Percentiles rank a stretch among this genome's conserved stretches.
Conservation (phyloP, 129 eudicot genomes). For the Artemisia argyi region DNA sequence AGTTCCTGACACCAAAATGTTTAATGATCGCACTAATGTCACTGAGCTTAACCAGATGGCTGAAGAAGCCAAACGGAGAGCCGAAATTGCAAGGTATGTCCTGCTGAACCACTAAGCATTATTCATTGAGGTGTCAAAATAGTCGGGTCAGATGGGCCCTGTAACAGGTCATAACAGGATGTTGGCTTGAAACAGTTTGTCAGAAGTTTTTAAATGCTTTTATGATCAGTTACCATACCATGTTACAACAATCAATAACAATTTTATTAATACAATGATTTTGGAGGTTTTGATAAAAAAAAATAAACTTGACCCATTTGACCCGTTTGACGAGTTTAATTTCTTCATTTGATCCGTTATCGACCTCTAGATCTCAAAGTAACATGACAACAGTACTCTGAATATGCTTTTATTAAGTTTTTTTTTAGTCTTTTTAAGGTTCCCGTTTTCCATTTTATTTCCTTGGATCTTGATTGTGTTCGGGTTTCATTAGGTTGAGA, state of each 20-base stretch:
- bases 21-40: constrained; percentile 61
- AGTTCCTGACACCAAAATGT: constrained; percentile 93
- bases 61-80: constrained; percentile 97
- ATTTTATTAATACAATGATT: too few relatives aligned
- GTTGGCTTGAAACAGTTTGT: too few relatives aligned
- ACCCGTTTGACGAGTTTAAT: neutral
- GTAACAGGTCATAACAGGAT: too few relatives aligned
- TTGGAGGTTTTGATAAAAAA: too few relatives aligned
- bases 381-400: too few relatives aligned
- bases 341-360: too few relatives aligned
- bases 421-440: neutral
- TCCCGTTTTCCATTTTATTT: neutral
- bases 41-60: constrained; percentile 98
- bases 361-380: too few relatives aligned
- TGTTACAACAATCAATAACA: too few relatives aligned
- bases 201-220: too few relatives aligned
- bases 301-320: neutral
- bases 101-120: neutral
- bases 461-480: constrained; percentile 3
- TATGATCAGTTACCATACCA: too few relatives aligned
- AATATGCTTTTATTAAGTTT: neutral
- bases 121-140: neutral
- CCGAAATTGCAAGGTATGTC: constrained; percentile 90
- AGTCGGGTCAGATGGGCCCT: too few relatives aligned
- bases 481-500: constrained; percentile 60